phyloP scores from a whole-genome alignment of 805 yeast species.

The Saccharomycopsis schoenii region DNA sequence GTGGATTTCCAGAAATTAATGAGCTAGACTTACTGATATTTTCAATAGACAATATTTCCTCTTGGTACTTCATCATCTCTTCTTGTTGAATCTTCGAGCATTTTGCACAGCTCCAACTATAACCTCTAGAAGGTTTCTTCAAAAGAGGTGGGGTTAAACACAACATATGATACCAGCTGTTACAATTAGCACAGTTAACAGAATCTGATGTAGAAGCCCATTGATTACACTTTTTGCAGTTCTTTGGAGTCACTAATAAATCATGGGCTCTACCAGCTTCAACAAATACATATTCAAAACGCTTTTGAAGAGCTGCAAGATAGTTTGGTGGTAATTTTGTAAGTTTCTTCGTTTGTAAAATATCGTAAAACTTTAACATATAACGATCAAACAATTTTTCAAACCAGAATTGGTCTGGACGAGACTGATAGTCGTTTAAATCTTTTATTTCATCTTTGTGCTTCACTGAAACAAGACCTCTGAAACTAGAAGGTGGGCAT shows the following conservation, averaged over 20 bases:
- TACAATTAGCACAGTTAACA: conserved; percentile 73
- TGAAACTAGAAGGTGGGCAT: conserved; percentile 63
- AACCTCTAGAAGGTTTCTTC: conserved; percentile 75
- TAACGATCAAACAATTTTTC: conserved; percentile 79
- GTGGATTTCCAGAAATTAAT: neutral
- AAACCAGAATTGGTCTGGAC: conserved; percentile 72
- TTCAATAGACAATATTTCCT: neutral
- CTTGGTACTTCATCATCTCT: conserved; percentile 21
- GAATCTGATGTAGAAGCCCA: conserved; percentile 76
- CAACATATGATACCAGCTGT: conserved; percentile 59
- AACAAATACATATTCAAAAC: conserved; percentile 65
- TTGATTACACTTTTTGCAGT: conserved; percentile 69
- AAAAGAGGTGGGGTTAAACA: conserved; percentile 80
- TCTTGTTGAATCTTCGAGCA: conserved; percentile 56
- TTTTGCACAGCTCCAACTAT: conserved; percentile 81
- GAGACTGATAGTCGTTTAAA: conserved; percentile 41
- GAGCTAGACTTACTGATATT: neutral
- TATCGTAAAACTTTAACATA: conserved; percentile 73
- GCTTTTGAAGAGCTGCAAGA: conserved; percentile 49
- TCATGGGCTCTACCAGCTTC: conserved; percentile 61
- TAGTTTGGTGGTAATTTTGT: conserved; percentile 50
- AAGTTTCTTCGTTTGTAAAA: conserved; percentile 53
- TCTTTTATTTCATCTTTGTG: conserved; percentile 60
- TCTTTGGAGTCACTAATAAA: conserved; percentile 50
- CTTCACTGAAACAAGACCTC: conserved; percentile 67